Evolutionary conservation across 75 land plant genomes (phyloP), one percentile per base, ranked within the genome.

Genomic region (Adiantum capillusveneris): DNA sequence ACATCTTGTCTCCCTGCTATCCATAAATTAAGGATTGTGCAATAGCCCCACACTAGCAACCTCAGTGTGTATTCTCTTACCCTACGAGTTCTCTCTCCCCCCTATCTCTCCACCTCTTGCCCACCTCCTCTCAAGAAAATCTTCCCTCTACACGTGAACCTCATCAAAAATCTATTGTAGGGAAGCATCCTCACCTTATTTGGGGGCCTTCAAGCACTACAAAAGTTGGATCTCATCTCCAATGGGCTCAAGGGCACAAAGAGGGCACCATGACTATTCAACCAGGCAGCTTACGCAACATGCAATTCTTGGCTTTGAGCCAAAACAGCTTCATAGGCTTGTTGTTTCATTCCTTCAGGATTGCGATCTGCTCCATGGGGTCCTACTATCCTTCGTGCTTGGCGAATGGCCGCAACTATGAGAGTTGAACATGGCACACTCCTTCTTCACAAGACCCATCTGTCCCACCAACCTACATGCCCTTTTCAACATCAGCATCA

Each of bases 231-330:
- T 11, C 59, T 71, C 20, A 52, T 56, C 31, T 62, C 25, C 11
- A 75, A 75, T 57, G 17, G 20, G 17, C 42, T 75, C n/a, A 44
- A 61, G 2, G 75, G n/a, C n/a, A n/a, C n/a, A n/a, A n/a, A n/a
- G n/a, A n/a, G n/a, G n/a, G 75, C 1, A 29, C 53, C 6, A 56
- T 73, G 29, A 72, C 75, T 44, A 16, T 63, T 0, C 44, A 65
- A 63, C 3, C 71, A 34, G 56, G 67, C 25, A 49, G 30, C 31
- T 36, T 75, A 18, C 34, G 30, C 1, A 63, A 56, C 43, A 48
- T 75, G 21, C 29, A 52, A 53, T 57, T 57, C 19, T 29, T 69
- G 46, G 55, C 60, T 17, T 12, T 69, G 20, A 46, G 50, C 13
- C 31, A 34, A 6, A 75, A 75, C 45, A 39, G 29, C 9, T 53